A percentile compares a stretch with the other conserved stretches of the same genome.
These are phyloP conservation scores for Colletotrichum cereale DNA, from an alignment of 2,329 filamentous ascomycete genomes.

Conservation along the genomic window DNA sequence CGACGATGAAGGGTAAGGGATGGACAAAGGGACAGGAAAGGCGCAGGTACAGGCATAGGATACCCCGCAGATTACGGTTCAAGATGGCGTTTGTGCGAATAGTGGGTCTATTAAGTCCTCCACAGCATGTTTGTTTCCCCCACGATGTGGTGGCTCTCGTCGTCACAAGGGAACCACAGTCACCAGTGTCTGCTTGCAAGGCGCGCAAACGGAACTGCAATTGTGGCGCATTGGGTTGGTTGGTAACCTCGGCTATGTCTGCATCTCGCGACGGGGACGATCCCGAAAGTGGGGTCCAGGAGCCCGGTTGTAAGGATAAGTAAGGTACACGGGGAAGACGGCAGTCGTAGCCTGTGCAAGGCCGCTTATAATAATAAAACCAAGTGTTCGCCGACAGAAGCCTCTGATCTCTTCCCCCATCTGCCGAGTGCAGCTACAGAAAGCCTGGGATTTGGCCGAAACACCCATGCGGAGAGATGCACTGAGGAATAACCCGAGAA, in stretches of 20 bases:
- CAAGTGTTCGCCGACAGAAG: constrained; percentile 20
- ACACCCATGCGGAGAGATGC: background rate
- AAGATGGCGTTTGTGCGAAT: constrained; percentile 23
- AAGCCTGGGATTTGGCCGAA: background rate
- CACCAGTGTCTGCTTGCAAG: background rate
- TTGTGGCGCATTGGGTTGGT: constrained; percentile 36
- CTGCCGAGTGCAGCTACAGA: background rate
- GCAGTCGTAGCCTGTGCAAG: constrained; percentile 14
- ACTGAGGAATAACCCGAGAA: background rate
- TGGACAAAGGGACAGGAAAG: background rate
- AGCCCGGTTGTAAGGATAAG: constrained; percentile 34
- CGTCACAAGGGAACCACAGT: constrained; percentile 19
- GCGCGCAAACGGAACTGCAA: constrained; percentile 6
- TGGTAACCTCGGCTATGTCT: constrained; percentile 42
- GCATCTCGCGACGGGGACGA: constrained; percentile 35
- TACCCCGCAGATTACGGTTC: constrained; percentile 29
- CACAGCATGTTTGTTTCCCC: constrained; percentile 16
- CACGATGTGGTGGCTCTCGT: background rate
- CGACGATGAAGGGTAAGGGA: background rate
- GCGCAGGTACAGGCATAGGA: constrained; percentile 10
- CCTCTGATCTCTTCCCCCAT: background rate
- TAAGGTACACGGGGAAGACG: constrained; percentile 21
- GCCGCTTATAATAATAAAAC: constrained; percentile 24
- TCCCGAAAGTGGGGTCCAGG: constrained; percentile 41
- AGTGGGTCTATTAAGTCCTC: background rate